Evolutionary conservation across 768 basidiomycete species (phyloP), one percentile per base, ranked within the genome.

Genomic region (Ephemerocybe angulata): DNA sequence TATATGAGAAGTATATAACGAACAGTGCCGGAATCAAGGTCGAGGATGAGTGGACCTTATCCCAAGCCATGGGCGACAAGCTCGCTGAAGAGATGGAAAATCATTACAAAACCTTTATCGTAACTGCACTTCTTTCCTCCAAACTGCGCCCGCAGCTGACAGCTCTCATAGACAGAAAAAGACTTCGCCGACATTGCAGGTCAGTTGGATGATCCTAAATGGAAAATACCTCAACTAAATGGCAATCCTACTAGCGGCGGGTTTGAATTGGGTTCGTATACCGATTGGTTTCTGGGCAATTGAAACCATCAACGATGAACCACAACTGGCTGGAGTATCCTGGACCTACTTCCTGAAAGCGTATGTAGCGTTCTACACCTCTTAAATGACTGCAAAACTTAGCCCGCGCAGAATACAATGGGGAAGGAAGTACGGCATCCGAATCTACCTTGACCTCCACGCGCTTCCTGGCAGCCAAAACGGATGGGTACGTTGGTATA

Each of bases 371-470:
- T 31, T 19, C 29, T 31, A 19, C 37, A 37, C 21, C 37, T 44
- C 21, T 38, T 12, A 38, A 42, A 24, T 37, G 24, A 53, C 53
- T 44, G 54, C 46, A 35, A 74, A 38, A 17, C 25, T 59, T 56
- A 38, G 19, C 68, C 68, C 65, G 82, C 81, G 25, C 54, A 74
- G 72, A 17, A 80, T 96, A 57, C 72, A 81, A 54, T 97, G 93
- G 93, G 88, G 85, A n/a, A 79, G 93, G 61, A 96, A 95, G 70
- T 96, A 96, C 66, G 93, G 94, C 4, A 67, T 96, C 47, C 84
- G 93, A 42, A 90, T 96, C 59, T 87, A 89, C 67, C 79, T 95
- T 30, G 94, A 96, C 72, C 69, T 92, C 15, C 85, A 87, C 58
- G 71, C 84, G 27, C 74, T 88, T 25, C 85, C 85, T 28, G 87